Conservation (phyloP, 2,329 filamentous ascomycete genomes). For the Teratosphaeria nubilosa region DNA sequence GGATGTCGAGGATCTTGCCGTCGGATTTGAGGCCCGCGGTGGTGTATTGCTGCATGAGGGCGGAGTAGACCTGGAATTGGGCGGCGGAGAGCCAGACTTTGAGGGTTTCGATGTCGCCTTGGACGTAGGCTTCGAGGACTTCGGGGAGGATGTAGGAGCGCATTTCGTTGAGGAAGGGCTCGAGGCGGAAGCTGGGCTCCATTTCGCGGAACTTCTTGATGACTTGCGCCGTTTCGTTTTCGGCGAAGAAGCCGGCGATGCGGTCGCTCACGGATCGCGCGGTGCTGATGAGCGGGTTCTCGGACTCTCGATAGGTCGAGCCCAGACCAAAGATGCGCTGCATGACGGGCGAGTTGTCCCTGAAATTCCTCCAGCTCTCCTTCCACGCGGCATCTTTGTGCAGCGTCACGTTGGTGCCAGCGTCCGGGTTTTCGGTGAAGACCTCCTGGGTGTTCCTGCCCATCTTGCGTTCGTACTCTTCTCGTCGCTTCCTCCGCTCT, state of each 20-base stretch:
- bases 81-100: conserved; percentile 94
- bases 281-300: conserved; percentile 88
- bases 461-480: conserved; percentile 54
- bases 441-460: conserved; percentile 42
- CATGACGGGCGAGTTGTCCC: conserved; percentile 77
- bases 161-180: conserved; percentile 89
- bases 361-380: conserved; percentile 95
- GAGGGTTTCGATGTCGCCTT: conserved; percentile 81
- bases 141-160: conserved; percentile 97
- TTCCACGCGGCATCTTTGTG: conserved; percentile 98
- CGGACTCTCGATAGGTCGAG: conserved; percentile 84
- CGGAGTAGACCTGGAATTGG: conserved; percentile 92
- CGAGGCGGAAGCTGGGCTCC: conserved; percentile 88
- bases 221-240: conserved; percentile 94
- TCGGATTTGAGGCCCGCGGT: conserved; percentile 88
- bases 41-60: conserved; percentile 93
- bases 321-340: conserved; percentile 82
- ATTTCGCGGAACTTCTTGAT: conserved; percentile 97
- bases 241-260: conserved; percentile 90
- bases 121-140: conserved; percentile 95
- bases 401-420: conserved; percentile 84
- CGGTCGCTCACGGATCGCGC: conserved; percentile 89
- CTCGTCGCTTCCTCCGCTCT: conserved; percentile 71
- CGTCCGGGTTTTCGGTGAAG: conserved; percentile 78
- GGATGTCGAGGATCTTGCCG: conserved; percentile 87